These are phyloP conservation scores for Bjerkandera adusta DNA, from an alignment of 1,284 basidiomycete species.

Conservation along the genomic window DNA sequence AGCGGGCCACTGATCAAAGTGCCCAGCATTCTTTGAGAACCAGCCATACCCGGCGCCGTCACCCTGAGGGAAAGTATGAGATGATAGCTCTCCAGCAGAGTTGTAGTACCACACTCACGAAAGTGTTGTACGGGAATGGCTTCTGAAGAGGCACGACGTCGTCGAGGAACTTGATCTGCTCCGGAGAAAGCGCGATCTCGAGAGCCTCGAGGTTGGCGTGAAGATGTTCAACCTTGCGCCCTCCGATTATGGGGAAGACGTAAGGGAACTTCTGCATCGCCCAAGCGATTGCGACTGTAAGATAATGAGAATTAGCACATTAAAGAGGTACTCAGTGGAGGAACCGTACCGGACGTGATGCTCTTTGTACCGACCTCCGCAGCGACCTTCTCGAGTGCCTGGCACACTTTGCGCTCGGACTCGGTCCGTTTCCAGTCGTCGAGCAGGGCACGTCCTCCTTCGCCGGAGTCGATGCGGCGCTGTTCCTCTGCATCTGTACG, in stretches of 20 bases:
- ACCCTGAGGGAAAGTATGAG: background rate
- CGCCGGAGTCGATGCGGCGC: conserved; percentile 2
- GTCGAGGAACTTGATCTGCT: conserved; percentile 24
- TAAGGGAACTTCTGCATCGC: conserved; percentile 24
- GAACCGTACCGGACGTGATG: conserved; percentile 7
- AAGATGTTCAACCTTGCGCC: conserved; percentile 26
- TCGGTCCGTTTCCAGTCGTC: conserved; percentile 5
- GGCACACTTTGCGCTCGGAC: conserved; percentile 7
- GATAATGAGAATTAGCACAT: background rate
- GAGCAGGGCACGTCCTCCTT: conserved; percentile 2
- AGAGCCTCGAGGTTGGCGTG: conserved; percentile 23
- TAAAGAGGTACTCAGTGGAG: background rate
- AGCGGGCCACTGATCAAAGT: conserved; percentile 6
- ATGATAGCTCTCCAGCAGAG: background rate
- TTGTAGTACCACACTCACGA: background rate
- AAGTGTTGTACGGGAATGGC: conserved; percentile 20
- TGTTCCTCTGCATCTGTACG: conserved; percentile 29
- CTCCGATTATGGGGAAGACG: conserved; percentile 26
- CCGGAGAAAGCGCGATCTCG: conserved; percentile 20
- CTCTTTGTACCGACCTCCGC: conserved; percentile 6
- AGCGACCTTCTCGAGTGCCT: conserved; percentile 9
- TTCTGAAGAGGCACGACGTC: conserved; percentile 17
- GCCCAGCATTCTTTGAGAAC: conserved; percentile 2
- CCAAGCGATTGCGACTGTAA: conserved; percentile 26
- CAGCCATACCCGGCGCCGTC: conserved; percentile 5